Percentiles rank a stretch among this genome's conserved stretches.
Evolutionary conservation across 2,329 filamentous ascomycete species (phyloP).

Genomic region (Colletotrichum zoysiae): DNA sequence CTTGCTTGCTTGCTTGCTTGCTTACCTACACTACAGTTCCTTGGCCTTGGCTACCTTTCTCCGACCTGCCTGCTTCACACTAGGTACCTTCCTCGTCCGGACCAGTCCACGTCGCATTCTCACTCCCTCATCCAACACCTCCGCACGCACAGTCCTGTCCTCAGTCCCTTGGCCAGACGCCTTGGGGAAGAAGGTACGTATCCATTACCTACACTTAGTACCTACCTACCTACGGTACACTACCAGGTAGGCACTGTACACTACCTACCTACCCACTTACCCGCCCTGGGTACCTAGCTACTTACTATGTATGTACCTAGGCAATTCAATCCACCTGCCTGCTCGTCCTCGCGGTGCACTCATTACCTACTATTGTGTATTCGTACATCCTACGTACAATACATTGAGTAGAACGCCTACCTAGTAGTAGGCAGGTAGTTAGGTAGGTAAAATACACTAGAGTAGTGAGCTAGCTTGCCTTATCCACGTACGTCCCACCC

Average conservation of each 20-base stretch:
- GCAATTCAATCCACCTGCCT: no score
- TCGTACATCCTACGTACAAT: no score
- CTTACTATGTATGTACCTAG: no score
- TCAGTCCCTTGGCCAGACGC: background rate
- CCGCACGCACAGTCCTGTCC: background rate
- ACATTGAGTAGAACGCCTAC: no score
- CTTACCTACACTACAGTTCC: no score
- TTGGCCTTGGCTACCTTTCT: background rate
- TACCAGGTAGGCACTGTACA: no score
- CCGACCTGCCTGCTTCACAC: background rate
- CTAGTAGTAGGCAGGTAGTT: no score
- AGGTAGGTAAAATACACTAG: no score
- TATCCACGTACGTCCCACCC: constrained; percentile 6
- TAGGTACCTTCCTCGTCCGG: background rate
- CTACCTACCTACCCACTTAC: background rate
- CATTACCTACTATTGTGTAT: no score
- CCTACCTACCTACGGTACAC: no score
- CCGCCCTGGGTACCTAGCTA: no score
- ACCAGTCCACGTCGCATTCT: background rate
- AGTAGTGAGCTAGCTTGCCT: background rate
- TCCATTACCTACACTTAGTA: background rate
- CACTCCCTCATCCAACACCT: background rate
- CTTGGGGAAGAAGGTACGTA: constrained; percentile 2
- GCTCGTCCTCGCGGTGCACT: no score
- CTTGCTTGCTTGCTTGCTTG: background rate